Percentiles rank a stretch among this genome's conserved stretches.
Conservation (phyloP, 768 basidiomycete genomes). For the Pleurotus pulmonarius region DNA sequence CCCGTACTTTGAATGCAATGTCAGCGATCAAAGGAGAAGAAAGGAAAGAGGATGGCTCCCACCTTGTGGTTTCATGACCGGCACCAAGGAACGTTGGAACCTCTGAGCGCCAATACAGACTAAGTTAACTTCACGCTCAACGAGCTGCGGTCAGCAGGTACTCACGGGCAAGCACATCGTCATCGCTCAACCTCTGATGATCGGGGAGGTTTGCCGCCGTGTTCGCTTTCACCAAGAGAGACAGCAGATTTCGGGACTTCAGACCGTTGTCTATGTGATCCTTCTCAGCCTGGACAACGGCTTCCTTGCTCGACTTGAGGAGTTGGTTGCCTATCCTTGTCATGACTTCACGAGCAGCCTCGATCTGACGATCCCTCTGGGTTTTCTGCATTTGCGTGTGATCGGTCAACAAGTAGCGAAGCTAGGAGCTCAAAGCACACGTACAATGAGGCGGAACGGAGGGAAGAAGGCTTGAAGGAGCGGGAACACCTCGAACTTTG, state of each 20-base stretch:
- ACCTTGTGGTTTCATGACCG: conserved; percentile 59
- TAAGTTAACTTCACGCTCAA: not conserved
- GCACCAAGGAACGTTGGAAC: conserved; percentile 59
- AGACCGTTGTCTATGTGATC: conserved; percentile 25
- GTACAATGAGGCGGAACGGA: conserved; percentile 24
- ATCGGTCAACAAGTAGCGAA: not conserved
- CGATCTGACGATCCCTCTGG: conserved; percentile 22
- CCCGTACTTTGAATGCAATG: conserved; percentile 28
- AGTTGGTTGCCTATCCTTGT: conserved; percentile 46
- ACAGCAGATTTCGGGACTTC: conserved; percentile 52
- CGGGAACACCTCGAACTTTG: conserved; percentile 23
- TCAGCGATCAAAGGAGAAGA: not conserved
- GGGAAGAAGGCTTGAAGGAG: conserved; percentile 27
- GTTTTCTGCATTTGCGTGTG: conserved; percentile 22
- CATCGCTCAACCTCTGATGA: conserved; percentile 53
- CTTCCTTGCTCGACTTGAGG: conserved; percentile 44
- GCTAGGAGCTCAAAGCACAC: conserved; percentile 5
- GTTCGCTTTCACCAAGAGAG: conserved; percentile 60
- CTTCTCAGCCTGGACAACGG: conserved; percentile 20
- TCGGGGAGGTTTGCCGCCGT: conserved; percentile 56
- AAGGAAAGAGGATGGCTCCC: not conserved
- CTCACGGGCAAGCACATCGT: conserved; percentile 57
- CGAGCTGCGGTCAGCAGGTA: not conserved
- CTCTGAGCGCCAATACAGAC: conserved; percentile 29
- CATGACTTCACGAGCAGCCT: conserved; percentile 37